These are phyloP conservation scores for Silene uniflora DNA, from an alignment of 148 eudicot genomes.

Conservation along the genomic window DNA sequence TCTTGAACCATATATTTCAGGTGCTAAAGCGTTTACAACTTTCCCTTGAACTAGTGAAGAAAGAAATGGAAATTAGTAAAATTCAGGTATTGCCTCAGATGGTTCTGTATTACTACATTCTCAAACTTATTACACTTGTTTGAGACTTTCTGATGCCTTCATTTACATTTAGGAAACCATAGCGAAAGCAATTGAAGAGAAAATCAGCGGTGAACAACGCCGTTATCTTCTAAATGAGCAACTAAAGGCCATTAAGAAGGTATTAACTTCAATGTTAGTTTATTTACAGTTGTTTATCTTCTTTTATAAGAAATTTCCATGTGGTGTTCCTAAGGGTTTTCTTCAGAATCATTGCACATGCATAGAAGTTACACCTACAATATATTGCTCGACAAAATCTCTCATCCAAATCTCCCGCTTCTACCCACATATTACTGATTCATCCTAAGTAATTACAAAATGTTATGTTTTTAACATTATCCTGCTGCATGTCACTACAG, in stretches of 20 bases:
- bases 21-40: slow-evolving; percentile 81
- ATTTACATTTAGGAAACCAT: slow-evolving; percentile 66
- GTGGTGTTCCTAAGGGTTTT: not conserved
- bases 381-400: too few relatives aligned
- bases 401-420: too few relatives aligned
- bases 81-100: slow-evolving; percentile 65
- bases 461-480: too few relatives aligned
- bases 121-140: slow-evolving; percentile 1
- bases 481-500: not conserved
- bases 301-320: not conserved
- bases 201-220: slow-evolving; percentile 95
- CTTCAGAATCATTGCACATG: too few relatives aligned
- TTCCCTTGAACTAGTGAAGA: slow-evolving; percentile 84
- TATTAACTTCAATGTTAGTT: slow-evolving; percentile 13
- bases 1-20: slow-evolving; percentile 32
- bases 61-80: slow-evolving; percentile 98
- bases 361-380: too few relatives aligned
- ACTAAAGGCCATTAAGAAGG: slow-evolving; percentile 97
- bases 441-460: too few relatives aligned
- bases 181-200: slow-evolving; percentile 98
- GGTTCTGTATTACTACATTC: slow-evolving; percentile 11
- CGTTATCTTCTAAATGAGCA: slow-evolving; percentile 96
- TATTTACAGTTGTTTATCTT: too few relatives aligned
- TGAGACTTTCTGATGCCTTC: slow-evolving; percentile 5
- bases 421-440: too few relatives aligned